Conservation (phyloP, 129 eudicot species). For the Helianthus tuberosus region DNA sequence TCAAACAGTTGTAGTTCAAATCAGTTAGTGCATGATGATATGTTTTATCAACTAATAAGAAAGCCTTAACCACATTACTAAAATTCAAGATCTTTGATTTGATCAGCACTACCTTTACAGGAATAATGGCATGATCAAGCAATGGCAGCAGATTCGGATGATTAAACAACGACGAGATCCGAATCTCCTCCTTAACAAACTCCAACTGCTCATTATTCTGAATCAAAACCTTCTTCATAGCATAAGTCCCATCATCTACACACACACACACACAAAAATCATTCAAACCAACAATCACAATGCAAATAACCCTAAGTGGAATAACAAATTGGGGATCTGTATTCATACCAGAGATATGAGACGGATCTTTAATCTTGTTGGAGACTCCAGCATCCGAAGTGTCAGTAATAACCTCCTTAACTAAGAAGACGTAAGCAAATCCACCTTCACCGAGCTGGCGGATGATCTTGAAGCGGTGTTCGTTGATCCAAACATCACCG, state of each 20-base stretch:
- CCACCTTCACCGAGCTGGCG: conserved; percentile 60
- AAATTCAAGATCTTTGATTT: conserved; percentile 11
- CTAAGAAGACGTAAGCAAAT: conserved; percentile 48
- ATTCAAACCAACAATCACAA: neutral
- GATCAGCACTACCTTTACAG: conserved; percentile 67
- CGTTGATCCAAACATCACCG: conserved; percentile 96
- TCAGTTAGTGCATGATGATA: neutral
- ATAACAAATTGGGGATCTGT: conserved; percentile 9
- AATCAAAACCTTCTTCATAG: conserved; percentile 94
- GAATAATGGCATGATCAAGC: conserved; percentile 93
- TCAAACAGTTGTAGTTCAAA: no score
- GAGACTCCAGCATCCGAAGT: conserved; percentile 36
- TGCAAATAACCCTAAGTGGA: neutral
- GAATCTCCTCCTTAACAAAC: conserved; percentile 95
- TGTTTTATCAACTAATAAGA: neutral
- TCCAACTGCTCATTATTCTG: conserved; percentile 88
- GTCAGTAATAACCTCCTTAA: conserved; percentile 44
- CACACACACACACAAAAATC: neutral
- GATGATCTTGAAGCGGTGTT: conserved; percentile 38
- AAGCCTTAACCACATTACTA: neutral
- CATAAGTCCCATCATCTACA: conserved; percentile 98
- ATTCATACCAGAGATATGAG: conserved; percentile 75
- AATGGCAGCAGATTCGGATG: conserved; percentile 92
- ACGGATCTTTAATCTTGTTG: conserved; percentile 73
- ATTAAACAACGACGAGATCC: conserved; percentile 84